phyloP scores from a whole-genome alignment of 176 grass and related monocot species.

The Carex pumila region DNA sequence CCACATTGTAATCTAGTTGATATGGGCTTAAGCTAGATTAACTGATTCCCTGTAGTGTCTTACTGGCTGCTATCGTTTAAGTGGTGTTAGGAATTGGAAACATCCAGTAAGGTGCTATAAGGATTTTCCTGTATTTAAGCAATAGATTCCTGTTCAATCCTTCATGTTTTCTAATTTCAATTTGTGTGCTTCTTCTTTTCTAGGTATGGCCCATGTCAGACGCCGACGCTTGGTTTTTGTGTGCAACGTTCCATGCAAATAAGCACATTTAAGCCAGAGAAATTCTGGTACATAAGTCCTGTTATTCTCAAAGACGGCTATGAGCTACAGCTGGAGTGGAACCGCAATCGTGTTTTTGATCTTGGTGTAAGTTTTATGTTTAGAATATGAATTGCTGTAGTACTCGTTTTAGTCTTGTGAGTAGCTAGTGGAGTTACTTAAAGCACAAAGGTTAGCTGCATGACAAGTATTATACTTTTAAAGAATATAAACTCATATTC shows the following conservation, averaged over 20 bases:
- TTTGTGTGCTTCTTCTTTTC: conserved; percentile 23
- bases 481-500: background rate
- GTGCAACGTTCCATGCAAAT: conserved; percentile 91
- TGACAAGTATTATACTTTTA: background rate
- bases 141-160: background rate
- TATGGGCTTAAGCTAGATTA: conserved; percentile 2
- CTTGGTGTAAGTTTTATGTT: conserved; percentile 53
- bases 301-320: conserved; percentile 65
- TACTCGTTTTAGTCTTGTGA: background rate
- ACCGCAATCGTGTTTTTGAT: conserved; percentile 87
- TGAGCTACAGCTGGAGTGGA: conserved; percentile 85
- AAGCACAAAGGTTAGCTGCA: background rate
- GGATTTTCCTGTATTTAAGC: background rate
- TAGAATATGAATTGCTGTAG: background rate
- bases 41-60: background rate
- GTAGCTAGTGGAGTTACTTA: background rate
- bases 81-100: background rate
- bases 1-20: background rate
- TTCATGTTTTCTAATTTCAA: background rate
- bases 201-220: conserved; percentile 98
- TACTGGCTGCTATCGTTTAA: background rate
- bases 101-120: background rate
- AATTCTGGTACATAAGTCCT: conserved; percentile 90
- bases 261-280: conserved; percentile 97
- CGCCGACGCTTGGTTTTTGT: conserved; percentile 94